Evolutionary conservation across 2,329 filamentous ascomycete genomes (phyloP).

Genomic region (Ciborinia camelliae): DNA sequence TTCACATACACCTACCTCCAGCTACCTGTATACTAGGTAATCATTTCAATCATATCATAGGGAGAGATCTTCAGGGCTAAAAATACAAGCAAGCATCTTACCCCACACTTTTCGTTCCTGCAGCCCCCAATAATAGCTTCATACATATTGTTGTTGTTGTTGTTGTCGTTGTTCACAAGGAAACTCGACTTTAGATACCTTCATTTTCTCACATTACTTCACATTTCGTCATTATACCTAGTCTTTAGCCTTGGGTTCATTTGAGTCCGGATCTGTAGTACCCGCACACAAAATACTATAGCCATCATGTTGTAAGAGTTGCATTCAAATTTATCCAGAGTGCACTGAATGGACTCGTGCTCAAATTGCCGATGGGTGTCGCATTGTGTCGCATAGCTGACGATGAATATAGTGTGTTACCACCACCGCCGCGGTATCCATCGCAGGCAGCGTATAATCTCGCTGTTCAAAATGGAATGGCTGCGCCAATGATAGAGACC

Average conservation of each 20-base stretch:
- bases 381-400: conserved; percentile 13
- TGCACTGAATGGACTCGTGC: conserved; percentile 9
- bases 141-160: neutral
- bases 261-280: neutral
- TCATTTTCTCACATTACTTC: neutral
- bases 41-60: no score
- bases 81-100: conserved; percentile 22
- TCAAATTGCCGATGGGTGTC: conserved; percentile 27
- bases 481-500: conserved; percentile 81
- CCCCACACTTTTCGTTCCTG: conserved; percentile 30
- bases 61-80: conserved; percentile 2
- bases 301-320: conserved; percentile 19
- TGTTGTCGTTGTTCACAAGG: neutral
- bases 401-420: conserved; percentile 57
- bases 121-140: conserved; percentile 14
- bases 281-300: neutral
- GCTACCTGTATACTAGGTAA: no score
- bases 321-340: conserved; percentile 16
- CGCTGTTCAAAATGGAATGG: conserved; percentile 63
- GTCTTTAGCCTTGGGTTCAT: neutral
- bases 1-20: neutral
- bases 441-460: conserved; percentile 70
- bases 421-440: conserved; percentile 82
- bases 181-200: neutral
- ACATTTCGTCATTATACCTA: neutral